Conservation (phyloP, 352 stramenopile genomes). For the Phytophthora pluvialis region DNA sequence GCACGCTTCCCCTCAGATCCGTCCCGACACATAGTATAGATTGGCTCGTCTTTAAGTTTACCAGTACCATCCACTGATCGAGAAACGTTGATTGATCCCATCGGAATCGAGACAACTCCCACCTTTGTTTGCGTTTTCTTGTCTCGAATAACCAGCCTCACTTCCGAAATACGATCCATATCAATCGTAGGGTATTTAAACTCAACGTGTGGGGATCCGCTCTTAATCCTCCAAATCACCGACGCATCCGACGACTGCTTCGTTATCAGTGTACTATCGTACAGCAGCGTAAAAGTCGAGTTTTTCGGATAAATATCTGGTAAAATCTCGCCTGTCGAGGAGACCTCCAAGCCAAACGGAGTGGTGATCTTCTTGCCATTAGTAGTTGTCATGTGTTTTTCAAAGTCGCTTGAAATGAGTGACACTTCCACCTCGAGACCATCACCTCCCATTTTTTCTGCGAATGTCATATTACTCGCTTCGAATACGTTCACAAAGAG, state of each 20-base stretch:
- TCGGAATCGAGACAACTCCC: slow-evolving; percentile 46
- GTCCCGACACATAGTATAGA: slow-evolving; percentile 36
- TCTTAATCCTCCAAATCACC: slow-evolving; percentile 2
- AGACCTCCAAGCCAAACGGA: slow-evolving; percentile 51
- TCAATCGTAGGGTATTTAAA: slow-evolving; percentile 53
- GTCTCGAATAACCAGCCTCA: slow-evolving; percentile 44
- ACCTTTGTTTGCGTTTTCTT: slow-evolving; percentile 38
- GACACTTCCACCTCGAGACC: slow-evolving; percentile 51
- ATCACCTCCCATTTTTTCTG: slow-evolving; percentile 34
- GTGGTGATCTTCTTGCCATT: slow-evolving; percentile 32
- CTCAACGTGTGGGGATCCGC: slow-evolving; percentile 12
- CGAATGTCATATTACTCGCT: slow-evolving; percentile 54
- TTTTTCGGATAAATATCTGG: slow-evolving; percentile 45
- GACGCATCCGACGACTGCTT: background rate
- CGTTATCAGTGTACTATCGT: background rate
- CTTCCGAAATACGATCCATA: slow-evolving; percentile 47
- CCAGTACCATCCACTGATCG: background rate
- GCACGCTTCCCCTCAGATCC: slow-evolving; percentile 28
- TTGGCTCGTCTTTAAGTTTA: slow-evolving; percentile 29
- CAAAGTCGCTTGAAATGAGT: slow-evolving; percentile 61
- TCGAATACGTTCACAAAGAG: slow-evolving; percentile 54
- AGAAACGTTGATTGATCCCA: slow-evolving; percentile 31
- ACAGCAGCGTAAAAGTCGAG: slow-evolving; percentile 34
- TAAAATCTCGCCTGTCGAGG: slow-evolving; percentile 50
- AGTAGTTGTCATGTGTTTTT: slow-evolving; percentile 16